Evolutionary conservation across 108 stramenopile genomes (phyloP).

Genomic region (Cyclotella choctawhatcheeana): DNA sequence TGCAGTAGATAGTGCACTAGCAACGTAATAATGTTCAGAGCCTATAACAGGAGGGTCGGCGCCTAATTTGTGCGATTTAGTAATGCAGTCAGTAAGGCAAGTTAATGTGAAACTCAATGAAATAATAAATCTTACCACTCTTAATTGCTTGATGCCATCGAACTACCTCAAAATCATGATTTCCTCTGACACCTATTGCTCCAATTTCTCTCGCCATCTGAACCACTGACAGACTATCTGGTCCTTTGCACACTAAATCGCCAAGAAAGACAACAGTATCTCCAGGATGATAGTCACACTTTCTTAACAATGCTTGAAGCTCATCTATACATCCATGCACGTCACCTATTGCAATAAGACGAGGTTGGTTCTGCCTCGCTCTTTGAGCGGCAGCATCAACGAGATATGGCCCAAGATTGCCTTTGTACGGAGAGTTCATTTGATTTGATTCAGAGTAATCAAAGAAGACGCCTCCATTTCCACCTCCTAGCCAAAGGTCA

Average conservation of each 20-base stretch:
- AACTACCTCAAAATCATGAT: constrained; percentile 96
- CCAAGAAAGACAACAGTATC: constrained; percentile 92
- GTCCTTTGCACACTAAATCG: constrained; percentile 95
- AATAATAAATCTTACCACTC: constrained; percentile 49
- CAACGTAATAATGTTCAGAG: constrained; percentile 91
- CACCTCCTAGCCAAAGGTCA: constrained; percentile 75
- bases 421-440: constrained; percentile 63
- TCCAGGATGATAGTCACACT: constrained; percentile 89
- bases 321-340: constrained; percentile 96
- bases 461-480: constrained; percentile 72
- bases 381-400: constrained; percentile 74
- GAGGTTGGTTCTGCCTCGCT: constrained; percentile 73
- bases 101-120: no score
- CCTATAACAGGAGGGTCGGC: constrained; percentile 80
- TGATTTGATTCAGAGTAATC: constrained; percentile 66
- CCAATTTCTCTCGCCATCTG: constrained; percentile 92
- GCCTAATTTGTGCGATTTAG: not conserved
- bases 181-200: constrained; percentile 92
- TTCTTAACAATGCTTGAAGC: constrained; percentile 82
- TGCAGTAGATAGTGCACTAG: constrained; percentile 73
- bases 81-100: not conserved
- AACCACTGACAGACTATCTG: constrained; percentile 88
- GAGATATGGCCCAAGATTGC: constrained; percentile 70
- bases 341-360: constrained; percentile 90
- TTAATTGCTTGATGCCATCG: constrained; percentile 88